Conservation (phyloP, 176 grass and related monocot species). For the Avena sativa region DNA sequence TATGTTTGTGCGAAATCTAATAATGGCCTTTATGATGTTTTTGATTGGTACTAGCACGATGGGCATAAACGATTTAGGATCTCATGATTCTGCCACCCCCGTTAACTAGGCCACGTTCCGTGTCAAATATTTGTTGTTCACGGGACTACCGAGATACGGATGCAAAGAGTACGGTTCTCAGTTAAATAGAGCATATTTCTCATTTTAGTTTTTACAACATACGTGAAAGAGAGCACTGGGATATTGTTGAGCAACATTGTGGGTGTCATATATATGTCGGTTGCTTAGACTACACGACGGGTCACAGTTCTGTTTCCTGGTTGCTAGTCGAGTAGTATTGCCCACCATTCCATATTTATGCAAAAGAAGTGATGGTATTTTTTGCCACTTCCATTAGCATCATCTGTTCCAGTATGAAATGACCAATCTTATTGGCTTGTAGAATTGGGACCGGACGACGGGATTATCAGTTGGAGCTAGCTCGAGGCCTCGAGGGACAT, state of each 20-base stretch:
- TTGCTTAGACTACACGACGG: too few species aligned
- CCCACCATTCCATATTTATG: too few species aligned
- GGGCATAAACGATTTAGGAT: not conserved
- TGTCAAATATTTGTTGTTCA: not conserved
- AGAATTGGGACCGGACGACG: too few species aligned
- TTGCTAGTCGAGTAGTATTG: too few species aligned
- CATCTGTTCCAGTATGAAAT: too few species aligned
- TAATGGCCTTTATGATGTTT: slow-evolving; percentile 48
- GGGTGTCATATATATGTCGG: too few species aligned
- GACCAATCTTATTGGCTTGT: too few species aligned
- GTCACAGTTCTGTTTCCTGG: too few species aligned
- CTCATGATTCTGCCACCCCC: slow-evolving; percentile 12
- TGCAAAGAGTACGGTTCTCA: not conserved
- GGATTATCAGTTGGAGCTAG: too few species aligned
- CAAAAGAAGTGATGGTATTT: too few species aligned
- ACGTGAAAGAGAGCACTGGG: not conserved
- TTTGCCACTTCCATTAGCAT: too few species aligned
- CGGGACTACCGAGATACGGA: not conserved
- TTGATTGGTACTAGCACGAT: slow-evolving; percentile 58
- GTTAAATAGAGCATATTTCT: not conserved
- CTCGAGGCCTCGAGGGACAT: too few species aligned
- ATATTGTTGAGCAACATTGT: not conserved
- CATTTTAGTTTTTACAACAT: slow-evolving; percentile 28
- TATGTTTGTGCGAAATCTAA: slow-evolving; percentile 42
- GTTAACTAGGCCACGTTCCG: not conserved